phyloP scores from a whole-genome alignment of 805 yeast species.

The Lipomyces oligophaga region DNA sequence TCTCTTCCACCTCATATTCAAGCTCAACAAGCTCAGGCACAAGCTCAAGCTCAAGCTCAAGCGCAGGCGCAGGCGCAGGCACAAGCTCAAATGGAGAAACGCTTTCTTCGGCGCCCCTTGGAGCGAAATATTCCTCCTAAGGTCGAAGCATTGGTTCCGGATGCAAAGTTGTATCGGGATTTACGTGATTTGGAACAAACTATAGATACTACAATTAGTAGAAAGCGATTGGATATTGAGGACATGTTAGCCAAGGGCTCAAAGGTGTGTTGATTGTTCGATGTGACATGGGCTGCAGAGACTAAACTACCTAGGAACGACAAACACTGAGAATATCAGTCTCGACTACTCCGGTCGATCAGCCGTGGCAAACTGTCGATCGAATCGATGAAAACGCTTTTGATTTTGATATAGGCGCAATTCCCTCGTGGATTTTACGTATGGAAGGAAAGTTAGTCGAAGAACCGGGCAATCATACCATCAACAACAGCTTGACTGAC shows the following conservation, averaged over 20 bases:
- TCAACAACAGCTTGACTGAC: constrained; percentile 46
- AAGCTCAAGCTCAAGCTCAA: constrained; percentile 15
- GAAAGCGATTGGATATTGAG: constrained; percentile 81
- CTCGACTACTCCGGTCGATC: constrained; percentile 77
- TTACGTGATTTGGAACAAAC: constrained; percentile 77
- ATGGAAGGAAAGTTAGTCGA: constrained; percentile 78
- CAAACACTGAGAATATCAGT: constrained; percentile 73
- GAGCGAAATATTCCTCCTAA: constrained; percentile 50
- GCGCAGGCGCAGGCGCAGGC: constrained; percentile 11
- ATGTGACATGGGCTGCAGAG: too few species aligned
- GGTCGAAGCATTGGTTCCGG: constrained; percentile 53
- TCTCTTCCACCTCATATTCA: constrained; percentile 32
- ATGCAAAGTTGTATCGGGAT: constrained; percentile 66
- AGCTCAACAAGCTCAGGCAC: constrained; percentile 18
- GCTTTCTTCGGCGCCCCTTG: constrained; percentile 44
- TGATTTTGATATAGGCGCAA: constrained; percentile 35
- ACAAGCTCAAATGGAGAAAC: constrained; percentile 24
- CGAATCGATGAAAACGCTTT: constrained; percentile 34
- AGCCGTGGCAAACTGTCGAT: constrained; percentile 70
- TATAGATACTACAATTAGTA: constrained; percentile 73
- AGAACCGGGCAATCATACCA: too few species aligned
- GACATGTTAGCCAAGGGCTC: constrained; percentile 47
- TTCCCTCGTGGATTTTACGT: constrained; percentile 72
- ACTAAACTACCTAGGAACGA: constrained; percentile 36
- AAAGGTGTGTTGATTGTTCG: too few species aligned